A percentile compares a stretch with the other conserved stretches of the same genome.
These are phyloP conservation scores for Linanthus parryae DNA, from an alignment of 148 eudicot species.

Conservation along the genomic window DNA sequence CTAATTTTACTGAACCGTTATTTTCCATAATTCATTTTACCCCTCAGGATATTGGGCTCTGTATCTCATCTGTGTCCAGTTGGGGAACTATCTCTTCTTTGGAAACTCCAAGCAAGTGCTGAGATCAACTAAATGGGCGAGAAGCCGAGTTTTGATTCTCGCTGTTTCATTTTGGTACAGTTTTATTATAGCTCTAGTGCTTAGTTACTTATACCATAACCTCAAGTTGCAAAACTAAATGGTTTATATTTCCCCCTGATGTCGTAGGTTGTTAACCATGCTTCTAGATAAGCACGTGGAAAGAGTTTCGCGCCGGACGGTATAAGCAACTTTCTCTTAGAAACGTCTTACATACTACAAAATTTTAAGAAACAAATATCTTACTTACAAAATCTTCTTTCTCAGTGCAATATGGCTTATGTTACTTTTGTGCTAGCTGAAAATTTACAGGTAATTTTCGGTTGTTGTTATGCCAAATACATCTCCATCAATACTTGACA, in stretches of 20 bases:
- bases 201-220: conserved; percentile 8
- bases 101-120: conserved; percentile 31
- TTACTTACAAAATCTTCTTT: conserved; percentile 1
- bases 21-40: conserved; percentile 7
- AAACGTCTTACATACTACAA: not conserved
- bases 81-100: conserved; percentile 71
- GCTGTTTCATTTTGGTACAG: conserved; percentile 64
- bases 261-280: conserved; percentile 60
- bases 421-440: conserved; percentile 68
- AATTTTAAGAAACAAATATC: not conserved
- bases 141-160: conserved; percentile 45
- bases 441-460: conserved; percentile 65
- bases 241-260: not conserved
- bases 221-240: not conserved
- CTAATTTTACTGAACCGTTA: not conserved
- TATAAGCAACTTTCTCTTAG: conserved; percentile 5
- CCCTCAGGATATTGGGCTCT: conserved; percentile 86
- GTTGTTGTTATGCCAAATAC: not conserved
- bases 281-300: conserved; percentile 62
- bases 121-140: conserved; percentile 37
- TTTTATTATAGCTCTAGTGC: not conserved
- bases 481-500: no score
- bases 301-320: conserved; percentile 86
- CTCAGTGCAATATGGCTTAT: conserved; percentile 91
- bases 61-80: conserved; percentile 84